These are phyloP conservation scores for Paecilomyces fulvus DNA, from an alignment of 2,329 filamentous ascomycete species.

Conservation along the genomic window DNA sequence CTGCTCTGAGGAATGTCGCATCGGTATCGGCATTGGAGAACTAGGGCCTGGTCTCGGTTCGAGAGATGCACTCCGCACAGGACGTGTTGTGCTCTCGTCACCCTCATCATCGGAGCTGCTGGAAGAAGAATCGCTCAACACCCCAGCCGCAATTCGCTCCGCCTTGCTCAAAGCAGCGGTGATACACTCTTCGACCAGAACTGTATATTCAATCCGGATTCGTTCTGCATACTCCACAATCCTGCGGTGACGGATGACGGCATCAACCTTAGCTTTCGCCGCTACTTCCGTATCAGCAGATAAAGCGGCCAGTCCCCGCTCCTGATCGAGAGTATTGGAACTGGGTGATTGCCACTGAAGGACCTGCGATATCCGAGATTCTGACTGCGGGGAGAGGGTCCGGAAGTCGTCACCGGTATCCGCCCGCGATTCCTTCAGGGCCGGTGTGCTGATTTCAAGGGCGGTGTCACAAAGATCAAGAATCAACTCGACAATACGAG, in stretches of 20 bases:
- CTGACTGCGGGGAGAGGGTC: constrained; percentile 91
- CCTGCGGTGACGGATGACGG: constrained; percentile 79
- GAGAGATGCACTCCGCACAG: constrained; percentile 13
- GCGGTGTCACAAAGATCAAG: constrained; percentile 94
- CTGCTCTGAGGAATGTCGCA: constrained; percentile 47
- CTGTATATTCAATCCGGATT: constrained; percentile 86
- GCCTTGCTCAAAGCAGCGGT: constrained; percentile 86
- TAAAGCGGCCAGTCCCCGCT: constrained; percentile 79
- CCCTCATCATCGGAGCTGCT: constrained; percentile 49
- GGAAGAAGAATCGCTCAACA: constrained; percentile 67
- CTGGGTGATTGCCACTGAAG: constrained; percentile 94
- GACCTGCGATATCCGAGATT: constrained; percentile 88
- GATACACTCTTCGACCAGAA: constrained; percentile 92
- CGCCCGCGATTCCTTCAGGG: constrained; percentile 73
- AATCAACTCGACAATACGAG: constrained; percentile 87
- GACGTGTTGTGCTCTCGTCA: constrained; percentile 44
- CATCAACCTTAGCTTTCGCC: constrained; percentile 82
- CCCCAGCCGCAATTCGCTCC: constrained; percentile 74
- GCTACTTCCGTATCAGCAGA: constrained; percentile 82
- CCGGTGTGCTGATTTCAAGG: constrained; percentile 86
- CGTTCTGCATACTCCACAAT: constrained; percentile 95
- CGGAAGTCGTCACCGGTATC: constrained; percentile 65
- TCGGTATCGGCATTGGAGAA: constrained; percentile 49
- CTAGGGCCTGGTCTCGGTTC: constrained; percentile 10
- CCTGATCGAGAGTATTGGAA: constrained; percentile 82